Conservation (phyloP, 192 early-diverging fungal species). For the Coemansia biformis region DNA sequence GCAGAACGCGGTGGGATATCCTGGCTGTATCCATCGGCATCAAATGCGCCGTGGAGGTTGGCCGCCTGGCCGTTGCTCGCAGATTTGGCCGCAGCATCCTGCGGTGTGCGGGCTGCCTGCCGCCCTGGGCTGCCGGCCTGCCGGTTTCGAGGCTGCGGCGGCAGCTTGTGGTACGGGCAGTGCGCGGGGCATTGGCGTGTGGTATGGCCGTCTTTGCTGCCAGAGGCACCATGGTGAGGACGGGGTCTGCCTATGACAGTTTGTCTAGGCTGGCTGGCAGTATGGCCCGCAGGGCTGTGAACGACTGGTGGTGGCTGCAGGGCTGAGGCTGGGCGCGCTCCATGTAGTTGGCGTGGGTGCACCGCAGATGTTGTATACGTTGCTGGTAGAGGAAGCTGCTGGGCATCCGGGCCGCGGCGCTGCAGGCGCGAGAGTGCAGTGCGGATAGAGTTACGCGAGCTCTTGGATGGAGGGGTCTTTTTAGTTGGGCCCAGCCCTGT, state of each 20-base stretch:
- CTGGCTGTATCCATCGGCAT: slow-evolving; percentile 1
- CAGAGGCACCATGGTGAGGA: too few species aligned
- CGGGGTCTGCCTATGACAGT: too few species aligned
- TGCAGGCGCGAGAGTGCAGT: slow-evolving; percentile 7
- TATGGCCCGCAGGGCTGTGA: neutral
- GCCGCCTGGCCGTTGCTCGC: too few species aligned
- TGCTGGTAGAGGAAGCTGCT: slow-evolving; percentile 7
- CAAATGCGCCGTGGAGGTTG: slow-evolving; percentile 1
- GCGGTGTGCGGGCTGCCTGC: too few species aligned
- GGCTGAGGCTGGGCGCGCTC: neutral
- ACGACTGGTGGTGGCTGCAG: neutral
- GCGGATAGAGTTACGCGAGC: slow-evolving; percentile 18
- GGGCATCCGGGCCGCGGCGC: neutral
- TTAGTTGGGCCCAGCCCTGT: slow-evolving; percentile 21
- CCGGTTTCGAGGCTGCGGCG: too few species aligned
- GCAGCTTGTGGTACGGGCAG: too few species aligned
- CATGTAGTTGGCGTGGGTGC: neutral
- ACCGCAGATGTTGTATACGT: slow-evolving; percentile 1
- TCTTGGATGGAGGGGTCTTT: slow-evolving; percentile 4
- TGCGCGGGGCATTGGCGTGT: too few species aligned
- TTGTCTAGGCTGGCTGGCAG: neutral
- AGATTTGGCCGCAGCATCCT: neutral
- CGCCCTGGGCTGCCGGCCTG: too few species aligned
- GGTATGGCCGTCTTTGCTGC: too few species aligned
- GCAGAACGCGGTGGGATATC: slow-evolving; percentile 4